A percentile compares a stretch with the other conserved stretches of the same genome.
Evolutionary conservation across 441 rosid genomes (phyloP).

Genomic region (Croton setiger): DNA sequence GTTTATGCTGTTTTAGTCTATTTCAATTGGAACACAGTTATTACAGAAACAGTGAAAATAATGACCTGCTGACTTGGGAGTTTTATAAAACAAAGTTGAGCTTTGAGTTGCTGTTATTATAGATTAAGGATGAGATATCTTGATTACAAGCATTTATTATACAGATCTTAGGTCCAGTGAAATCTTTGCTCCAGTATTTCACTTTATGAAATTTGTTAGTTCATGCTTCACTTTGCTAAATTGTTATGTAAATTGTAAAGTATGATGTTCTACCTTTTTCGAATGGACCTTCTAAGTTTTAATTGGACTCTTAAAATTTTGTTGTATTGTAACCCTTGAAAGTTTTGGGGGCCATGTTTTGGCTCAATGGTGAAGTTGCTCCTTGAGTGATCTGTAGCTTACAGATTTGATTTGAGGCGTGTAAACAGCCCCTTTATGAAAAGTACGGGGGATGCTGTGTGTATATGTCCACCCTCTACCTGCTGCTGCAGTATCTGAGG

Average conservation of each 20-base stretch:
- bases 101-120: background rate
- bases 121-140: constrained; percentile 1
- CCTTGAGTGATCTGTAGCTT: too few species aligned
- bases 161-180: too few species aligned
- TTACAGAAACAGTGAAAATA: background rate
- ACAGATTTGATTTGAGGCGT: too few species aligned
- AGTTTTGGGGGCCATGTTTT: too few species aligned
- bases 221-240: background rate
- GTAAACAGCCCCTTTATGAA: too few species aligned
- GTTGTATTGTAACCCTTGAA: background rate
- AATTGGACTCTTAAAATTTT: background rate
- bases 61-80: background rate
- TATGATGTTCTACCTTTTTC: background rate
- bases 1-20: background rate
- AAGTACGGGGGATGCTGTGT: too few species aligned
- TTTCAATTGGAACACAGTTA: background rate
- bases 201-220: background rate
- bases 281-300: background rate
- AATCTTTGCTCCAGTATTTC: background rate
- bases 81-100: background rate
- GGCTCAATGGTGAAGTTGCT: too few species aligned
- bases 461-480: too few species aligned
- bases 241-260: background rate
- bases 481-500: too few species aligned
- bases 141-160: background rate